Evolutionary conservation across 345 rosid species (phyloP).

Genomic region (Boechera stricta): DNA sequence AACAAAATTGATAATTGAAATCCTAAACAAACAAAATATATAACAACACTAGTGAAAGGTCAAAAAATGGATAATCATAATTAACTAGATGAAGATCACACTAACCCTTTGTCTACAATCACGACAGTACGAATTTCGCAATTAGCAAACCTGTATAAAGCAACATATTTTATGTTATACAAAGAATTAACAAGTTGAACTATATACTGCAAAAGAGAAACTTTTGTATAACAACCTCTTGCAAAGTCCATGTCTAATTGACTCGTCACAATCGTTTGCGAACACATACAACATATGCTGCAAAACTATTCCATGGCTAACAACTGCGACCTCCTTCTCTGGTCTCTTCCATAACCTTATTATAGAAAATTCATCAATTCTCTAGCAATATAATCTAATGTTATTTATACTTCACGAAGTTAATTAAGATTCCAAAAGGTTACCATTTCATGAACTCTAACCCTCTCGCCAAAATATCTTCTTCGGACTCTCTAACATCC

Average conservation of each 20-base stretch:
- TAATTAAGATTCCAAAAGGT: slow-evolving; percentile 13
- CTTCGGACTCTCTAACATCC: slow-evolving; percentile 45
- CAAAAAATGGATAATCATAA: slow-evolving; percentile 9
- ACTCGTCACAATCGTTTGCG: slow-evolving; percentile 43
- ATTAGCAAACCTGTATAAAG: slow-evolving; percentile 40
- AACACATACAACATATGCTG: slow-evolving; percentile 49
- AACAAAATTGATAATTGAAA: too few species aligned
- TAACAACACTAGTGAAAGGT: slow-evolving; percentile 5
- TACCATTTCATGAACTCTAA: slow-evolving; percentile 51
- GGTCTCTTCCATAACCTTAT: slow-evolving; percentile 48
- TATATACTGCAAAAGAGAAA: background rate
- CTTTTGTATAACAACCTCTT: slow-evolving; percentile 33
- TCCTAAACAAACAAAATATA: too few species aligned
- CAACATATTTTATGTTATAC: background rate
- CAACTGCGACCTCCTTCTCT: slow-evolving; percentile 50
- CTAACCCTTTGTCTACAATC: slow-evolving; percentile 48
- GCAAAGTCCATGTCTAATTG: slow-evolving; percentile 39
- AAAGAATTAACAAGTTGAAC: background rate
- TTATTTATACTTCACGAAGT: background rate
- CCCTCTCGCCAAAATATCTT: slow-evolving; percentile 45
- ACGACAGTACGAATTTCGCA: slow-evolving; percentile 47
- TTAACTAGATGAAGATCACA: background rate
- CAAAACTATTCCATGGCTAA: slow-evolving; percentile 49
- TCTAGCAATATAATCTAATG: background rate
- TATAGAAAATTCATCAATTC: background rate